A percentile compares a stretch with the other conserved stretches of the same genome.
These are phyloP conservation scores for Ceriops zippeliana DNA, from an alignment of 345 rosid species.

Conservation along the genomic window DNA sequence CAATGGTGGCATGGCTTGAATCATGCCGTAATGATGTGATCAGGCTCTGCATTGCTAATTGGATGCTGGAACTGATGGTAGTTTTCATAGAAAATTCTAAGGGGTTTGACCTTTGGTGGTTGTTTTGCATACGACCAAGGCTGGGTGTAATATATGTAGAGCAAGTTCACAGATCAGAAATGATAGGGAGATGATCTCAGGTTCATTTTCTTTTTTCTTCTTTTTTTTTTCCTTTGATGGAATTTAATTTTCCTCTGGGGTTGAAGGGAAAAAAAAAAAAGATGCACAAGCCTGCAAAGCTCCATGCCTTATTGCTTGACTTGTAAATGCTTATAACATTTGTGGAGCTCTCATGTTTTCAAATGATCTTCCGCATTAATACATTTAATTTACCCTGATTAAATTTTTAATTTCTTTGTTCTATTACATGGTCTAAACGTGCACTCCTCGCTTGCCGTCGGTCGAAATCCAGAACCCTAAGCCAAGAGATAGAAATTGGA, in stretches of 20 bases:
- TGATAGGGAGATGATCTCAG: neutral
- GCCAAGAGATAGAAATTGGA: too few species aligned
- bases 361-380: too few species aligned
- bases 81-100: neutral
- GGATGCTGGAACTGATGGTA: neutral
- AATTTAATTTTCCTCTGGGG: neutral
- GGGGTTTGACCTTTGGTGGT: too few species aligned
- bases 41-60: neutral
- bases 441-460: too few species aligned
- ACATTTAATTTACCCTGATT: too few species aligned
- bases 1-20: too few species aligned
- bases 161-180: slow-evolving; percentile 1
- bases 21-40: neutral
- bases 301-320: neutral
- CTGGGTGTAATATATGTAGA: neutral
- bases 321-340: neutral
- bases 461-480: too few species aligned
- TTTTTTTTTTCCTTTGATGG: too few species aligned
- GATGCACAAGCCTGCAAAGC: neutral
- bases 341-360: too few species aligned
- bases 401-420: too few species aligned
- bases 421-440: too few species aligned
- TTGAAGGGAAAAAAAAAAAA: neutral
- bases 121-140: neutral
- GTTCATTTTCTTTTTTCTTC: neutral